Evolutionary conservation across 345 rosid species (phyloP).

Genomic region (Populus ilicifolia): DNA sequence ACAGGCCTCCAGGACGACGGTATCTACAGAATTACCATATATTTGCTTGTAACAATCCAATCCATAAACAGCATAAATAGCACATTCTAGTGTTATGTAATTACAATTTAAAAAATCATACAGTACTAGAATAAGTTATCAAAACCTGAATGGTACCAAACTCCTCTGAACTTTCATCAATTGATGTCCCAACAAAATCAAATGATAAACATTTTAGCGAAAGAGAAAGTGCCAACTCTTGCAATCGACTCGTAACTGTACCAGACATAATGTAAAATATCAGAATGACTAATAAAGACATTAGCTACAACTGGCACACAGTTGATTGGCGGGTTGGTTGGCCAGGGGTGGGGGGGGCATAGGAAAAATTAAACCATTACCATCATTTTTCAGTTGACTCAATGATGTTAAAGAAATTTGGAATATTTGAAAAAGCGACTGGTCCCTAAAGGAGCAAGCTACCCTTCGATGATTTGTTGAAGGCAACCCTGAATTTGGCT

Average conservation of each 20-base stretch:
- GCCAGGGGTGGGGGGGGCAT: neutral
- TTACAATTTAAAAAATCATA: neutral
- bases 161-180: slow-evolving; percentile 98
- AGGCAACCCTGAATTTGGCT: slow-evolving; percentile 79
- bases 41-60: slow-evolving; percentile 4
- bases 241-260: slow-evolving; percentile 69
- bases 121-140: neutral
- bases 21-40: slow-evolving; percentile 45
- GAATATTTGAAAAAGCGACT: slow-evolving; percentile 85
- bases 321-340: neutral
- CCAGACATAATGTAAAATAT: slow-evolving; percentile 21
- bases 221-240: slow-evolving; percentile 95
- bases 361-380: slow-evolving; percentile 35
- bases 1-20: slow-evolving; percentile 86
- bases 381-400: slow-evolving; percentile 84
- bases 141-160: slow-evolving; percentile 98
- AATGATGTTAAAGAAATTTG: slow-evolving; percentile 89
- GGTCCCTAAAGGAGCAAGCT: slow-evolving; percentile 91
- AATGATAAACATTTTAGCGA: slow-evolving; percentile 89
- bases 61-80: slow-evolving; percentile 2
- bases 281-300: slow-evolving; percentile 8
- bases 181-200: slow-evolving; percentile 96
- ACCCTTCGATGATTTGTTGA: slow-evolving; percentile 88
- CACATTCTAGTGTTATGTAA: slow-evolving; percentile 1
- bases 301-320: neutral